Conservation (phyloP, 1,284 basidiomycete species). For the Xerocomus nothofagi region DNA sequence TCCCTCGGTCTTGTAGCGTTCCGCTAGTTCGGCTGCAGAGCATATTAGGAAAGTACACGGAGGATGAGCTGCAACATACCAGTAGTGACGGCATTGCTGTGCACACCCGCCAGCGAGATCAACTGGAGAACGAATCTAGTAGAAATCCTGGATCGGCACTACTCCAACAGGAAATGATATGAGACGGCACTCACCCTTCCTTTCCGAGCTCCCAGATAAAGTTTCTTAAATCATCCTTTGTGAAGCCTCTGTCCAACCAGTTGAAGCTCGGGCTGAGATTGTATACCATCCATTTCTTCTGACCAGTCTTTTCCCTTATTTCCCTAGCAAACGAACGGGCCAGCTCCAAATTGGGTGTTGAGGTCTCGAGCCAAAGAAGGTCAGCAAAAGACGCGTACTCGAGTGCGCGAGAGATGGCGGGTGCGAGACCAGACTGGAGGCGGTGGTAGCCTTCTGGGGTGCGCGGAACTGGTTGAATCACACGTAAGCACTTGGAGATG, state of each 20-base stretch:
- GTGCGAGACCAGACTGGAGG: constrained; percentile 80
- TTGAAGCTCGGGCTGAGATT: constrained; percentile 95
- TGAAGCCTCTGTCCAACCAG: constrained; percentile 84
- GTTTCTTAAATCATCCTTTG: constrained; percentile 73
- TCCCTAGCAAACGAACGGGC: constrained; percentile 78
- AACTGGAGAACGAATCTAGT: constrained; percentile 75
- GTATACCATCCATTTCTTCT: constrained; percentile 81
- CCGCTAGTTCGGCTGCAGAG: constrained; percentile 67
- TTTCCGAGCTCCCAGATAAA: constrained; percentile 92
- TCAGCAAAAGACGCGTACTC: constrained; percentile 83
- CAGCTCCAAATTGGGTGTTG: constrained; percentile 78
- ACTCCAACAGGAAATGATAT: constrained; percentile 13
- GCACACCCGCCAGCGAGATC: constrained; percentile 85
- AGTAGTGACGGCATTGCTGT: constrained; percentile 80
- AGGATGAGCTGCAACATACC: constrained; percentile 43
- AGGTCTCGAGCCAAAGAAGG: constrained; percentile 90
- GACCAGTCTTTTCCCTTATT: constrained; percentile 60
- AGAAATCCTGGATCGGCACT: constrained; percentile 9
- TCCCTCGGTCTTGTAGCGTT: constrained; percentile 77
- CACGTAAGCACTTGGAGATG: constrained; percentile 3
- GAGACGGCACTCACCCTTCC: constrained; percentile 60
- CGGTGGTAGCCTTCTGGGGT: constrained; percentile 94
- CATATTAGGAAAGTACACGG: constrained; percentile 4
- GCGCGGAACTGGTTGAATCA: constrained; percentile 59
- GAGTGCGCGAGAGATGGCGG: constrained; percentile 81